Evolutionary conservation across 805 yeast species (phyloP).

Genomic region (Schizosaccharomyces japonicus): DNA sequence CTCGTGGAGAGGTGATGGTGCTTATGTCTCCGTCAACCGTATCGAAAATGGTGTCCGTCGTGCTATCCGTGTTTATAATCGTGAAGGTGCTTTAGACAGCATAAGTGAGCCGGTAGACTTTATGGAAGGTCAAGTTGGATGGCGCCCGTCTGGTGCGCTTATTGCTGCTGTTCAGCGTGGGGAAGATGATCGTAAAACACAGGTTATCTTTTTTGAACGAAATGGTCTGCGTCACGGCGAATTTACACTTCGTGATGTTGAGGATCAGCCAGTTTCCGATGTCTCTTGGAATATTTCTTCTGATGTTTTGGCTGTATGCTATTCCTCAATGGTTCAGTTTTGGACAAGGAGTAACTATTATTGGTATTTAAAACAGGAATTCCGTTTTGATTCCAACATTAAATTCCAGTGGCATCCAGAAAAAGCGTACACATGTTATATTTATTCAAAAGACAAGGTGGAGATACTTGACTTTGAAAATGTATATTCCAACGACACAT

Average conservation of each 20-base stretch:
- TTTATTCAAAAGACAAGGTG: conserved; percentile 22
- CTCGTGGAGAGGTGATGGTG: conserved; percentile 94
- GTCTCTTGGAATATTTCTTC: conserved; percentile 64
- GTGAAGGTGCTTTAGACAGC: conserved; percentile 56
- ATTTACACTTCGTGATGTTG: conserved; percentile 41
- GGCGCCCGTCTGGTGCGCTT: conserved; percentile 13
- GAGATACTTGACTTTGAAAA: conserved; percentile 47
- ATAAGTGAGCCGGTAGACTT: conserved; percentile 29
- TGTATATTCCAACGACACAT: conserved; percentile 43
- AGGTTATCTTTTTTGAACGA: conserved; percentile 62
- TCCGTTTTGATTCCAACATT: conserved; percentile 18
- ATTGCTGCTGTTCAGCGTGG: conserved; percentile 63
- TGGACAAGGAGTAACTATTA: conserved; percentile 88
- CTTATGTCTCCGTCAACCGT: conserved; percentile 45
- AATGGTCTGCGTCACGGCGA: conserved; percentile 85
- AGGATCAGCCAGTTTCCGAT: conserved; percentile 18
- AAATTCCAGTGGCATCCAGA: conserved; percentile 63
- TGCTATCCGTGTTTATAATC: conserved; percentile 55
- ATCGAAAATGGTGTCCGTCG: conserved; percentile 37
- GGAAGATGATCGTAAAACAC: conserved; percentile 15
- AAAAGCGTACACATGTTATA: conserved; percentile 49
- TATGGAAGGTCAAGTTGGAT: conserved; percentile 4
- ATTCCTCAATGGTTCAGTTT: conserved; percentile 41
- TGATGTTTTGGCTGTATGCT: conserved; percentile 50
- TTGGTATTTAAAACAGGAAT: conserved; percentile 80